Evolutionary conservation across 1,284 basidiomycete species (phyloP).

Genomic region (Rhodotorula sp.): DNA sequence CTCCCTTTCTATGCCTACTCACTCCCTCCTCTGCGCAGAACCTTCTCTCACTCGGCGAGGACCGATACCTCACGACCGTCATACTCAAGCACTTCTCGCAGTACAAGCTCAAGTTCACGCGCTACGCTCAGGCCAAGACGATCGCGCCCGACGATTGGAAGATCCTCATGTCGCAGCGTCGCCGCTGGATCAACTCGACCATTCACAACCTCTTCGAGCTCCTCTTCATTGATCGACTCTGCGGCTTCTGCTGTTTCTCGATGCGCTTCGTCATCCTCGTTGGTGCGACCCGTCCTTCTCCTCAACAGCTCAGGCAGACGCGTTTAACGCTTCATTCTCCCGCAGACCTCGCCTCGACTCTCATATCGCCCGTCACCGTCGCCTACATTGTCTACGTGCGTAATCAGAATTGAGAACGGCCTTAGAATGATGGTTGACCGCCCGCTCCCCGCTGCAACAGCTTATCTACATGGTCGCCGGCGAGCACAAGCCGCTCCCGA

Average conservation of each 20-base stretch:
- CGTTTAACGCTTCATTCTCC: background rate
- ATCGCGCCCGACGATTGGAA: constrained; percentile 92
- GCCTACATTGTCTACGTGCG: constrained; percentile 71
- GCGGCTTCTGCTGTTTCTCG: constrained; percentile 69
- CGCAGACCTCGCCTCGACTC: constrained; percentile 54
- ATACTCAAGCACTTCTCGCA: constrained; percentile 90
- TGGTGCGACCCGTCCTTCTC: constrained; percentile 48
- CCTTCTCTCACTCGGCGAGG: constrained; percentile 92
- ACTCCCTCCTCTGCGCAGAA: constrained; percentile 56
- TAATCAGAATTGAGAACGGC: constrained; percentile 36
- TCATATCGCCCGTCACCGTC: constrained; percentile 88
- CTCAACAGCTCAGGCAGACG: accelerated
- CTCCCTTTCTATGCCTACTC: background rate
- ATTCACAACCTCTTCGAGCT: constrained; percentile 95
- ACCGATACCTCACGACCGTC: constrained; percentile 94
- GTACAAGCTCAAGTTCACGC: constrained; percentile 90
- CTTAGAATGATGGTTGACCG: too few relatives aligned
- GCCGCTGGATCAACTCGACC: constrained; percentile 99
- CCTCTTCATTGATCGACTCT: constrained; percentile 82
- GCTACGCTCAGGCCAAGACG: constrained; percentile 76
- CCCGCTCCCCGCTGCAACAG: constrained; percentile 53
- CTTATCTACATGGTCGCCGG: constrained; percentile 73
- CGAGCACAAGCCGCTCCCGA: constrained; percentile 65
- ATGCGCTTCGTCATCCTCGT: constrained; percentile 99
- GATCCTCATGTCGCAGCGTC: constrained; percentile 91